Evolutionary conservation across 768 basidiomycete species (phyloP), one percentile per base, ranked within the genome.

Genomic region (Cantharellus anzutake): DNA sequence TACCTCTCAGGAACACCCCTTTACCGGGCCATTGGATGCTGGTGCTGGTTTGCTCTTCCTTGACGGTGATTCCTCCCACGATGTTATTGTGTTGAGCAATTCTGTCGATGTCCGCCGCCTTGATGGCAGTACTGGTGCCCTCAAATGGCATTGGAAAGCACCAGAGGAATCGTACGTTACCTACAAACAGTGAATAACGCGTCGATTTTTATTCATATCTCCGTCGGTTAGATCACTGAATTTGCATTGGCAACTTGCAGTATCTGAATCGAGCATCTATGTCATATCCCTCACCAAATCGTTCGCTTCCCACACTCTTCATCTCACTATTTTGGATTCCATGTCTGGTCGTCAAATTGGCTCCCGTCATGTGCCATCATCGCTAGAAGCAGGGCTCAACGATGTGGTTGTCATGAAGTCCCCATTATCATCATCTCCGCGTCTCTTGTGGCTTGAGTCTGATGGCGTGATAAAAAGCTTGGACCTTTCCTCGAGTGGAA

Each of bases 111-210:
- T 91, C 4, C 75, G 71, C 4, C 73, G 73, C 38, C 62, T 92
- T 11, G 69, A 78, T 60, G 66, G 72, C 0, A 66, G 61, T 2
- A 76, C 74, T 0, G 87, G 87, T 1, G 72, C 77, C 4, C 69
- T 72, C 1, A 67, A 71, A 35, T 94, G 90, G 91, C 73, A 70
- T 1, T 91, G 87, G 84, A 75, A 73, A n/a, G 75, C 81, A 34
- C 73, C 74, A 11, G 84, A 86, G 66, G 76, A 81, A 56, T 76
- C 74, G 86, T 88, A 65, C 64, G 80, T 71, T 34, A 3, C 1
- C 14, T 60, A 11, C 37, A 11, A 7, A 5, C 29, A 37, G 5
- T 48, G 16, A 5, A 42, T 16, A 55, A 14, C 11, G 51, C 35
- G 37, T 51, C 7, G 29, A 5, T 42, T 38, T 58, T 38, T 38